Base-by-base conservation (phyloP, 768 basidiomycete species). In the Amanita pallidorosea region DNA sequence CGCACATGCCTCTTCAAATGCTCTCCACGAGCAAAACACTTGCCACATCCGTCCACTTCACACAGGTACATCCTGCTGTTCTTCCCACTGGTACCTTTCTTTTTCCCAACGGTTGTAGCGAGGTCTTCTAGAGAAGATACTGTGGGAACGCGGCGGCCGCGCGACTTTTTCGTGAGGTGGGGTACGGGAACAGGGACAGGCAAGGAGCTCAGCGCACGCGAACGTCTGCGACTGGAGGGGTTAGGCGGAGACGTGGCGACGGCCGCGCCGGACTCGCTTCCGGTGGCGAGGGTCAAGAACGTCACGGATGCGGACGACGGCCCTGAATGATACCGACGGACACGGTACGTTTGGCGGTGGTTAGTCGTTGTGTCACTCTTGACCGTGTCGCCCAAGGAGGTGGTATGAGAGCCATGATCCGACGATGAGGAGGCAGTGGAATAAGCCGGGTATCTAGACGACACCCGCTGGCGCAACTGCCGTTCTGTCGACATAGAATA, bases 1-100 rank as follows among this genome's bases (percentile, higher is more conserved):
- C 88, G 69, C 36, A 93, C 77, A 63, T 94, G 91, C 55, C 92
- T 72, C 73, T 93, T 93, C 55, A 95, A 68, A 63, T 95, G 92
- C 66, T 95, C 92, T 18, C 85, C 85, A 27, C 92, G 75, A 33
- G 84, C 82, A 65, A 95, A 94, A 58, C 83, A 86, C 67, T 92
- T 92, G 38, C 84, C 85, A 63, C 92, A 94, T 5, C 82, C 89
- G 13, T 77, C 75, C 23, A 92, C 88, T 53, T 77, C 76, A 70
- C 90, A 93, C 44, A 78, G 70, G 63, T 88, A 88, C 57, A 78
- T 71, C 53, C 80, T 72, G 60, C 61, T 70, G 57, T 62, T 66
- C 60, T 59, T 66, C 45, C 61, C 60, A 65, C 63, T 70, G 55
- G 64, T 68, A 58, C 64, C 65, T 55, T 52, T 65, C 61, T 34